Base-by-base conservation (phyloP, 805 yeast genomes). In the Ascoidea asiatica region DNA sequence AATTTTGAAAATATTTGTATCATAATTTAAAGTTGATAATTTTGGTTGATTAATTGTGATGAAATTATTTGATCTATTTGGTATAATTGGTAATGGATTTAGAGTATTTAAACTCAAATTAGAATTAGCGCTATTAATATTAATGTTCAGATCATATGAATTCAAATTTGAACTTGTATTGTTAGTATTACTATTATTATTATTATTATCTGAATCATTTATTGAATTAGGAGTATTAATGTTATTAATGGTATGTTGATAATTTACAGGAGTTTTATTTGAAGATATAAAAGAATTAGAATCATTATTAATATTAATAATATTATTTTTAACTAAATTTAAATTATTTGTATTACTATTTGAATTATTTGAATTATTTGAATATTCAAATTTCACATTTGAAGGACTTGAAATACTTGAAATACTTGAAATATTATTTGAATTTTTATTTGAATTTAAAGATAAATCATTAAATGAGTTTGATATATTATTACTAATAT, bases 1-100 rank as follows among this genome's bases (percentile, higher is more conserved):
- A 1, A 65, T 63, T 56, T 74, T 78, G 50, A 72, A 59, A 15
- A 67, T 56, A 1, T 59, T 56, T 2, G 55, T 38, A 48, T 69
- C 73, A 41, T 64, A 69, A 41, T 61, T 66, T 2, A 59, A 64
- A 46, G 43, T 15, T 51, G 20, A 5, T 19, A 23, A 39, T 29
- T 19, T 47, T 49, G 40, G 46, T 40, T 1, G 52, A 47, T n/a
- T n/a, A n/a, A n/a, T n/a, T n/a, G n/a, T n/a, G n/a, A n/a, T n/a
- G n/a, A n/a, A n/a, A n/a, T n/a, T n/a, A n/a, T n/a, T n/a, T n/a
- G n/a, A 17, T 19, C 19, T 6, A n/a, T 20, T 18, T 18, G 23
- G 6, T 15, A n/a, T 6, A 19, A 8, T 6, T 5, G 13, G 5
- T 18, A n/a, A 17, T 39, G 6, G 23, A 19, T 5, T 6, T 15